Percentiles rank a stretch among this genome's conserved stretches.
These are phyloP conservation scores for Ophiostoma ulmi DNA, from an alignment of 2,329 filamentous ascomycete genomes.

Conservation along the genomic window DNA sequence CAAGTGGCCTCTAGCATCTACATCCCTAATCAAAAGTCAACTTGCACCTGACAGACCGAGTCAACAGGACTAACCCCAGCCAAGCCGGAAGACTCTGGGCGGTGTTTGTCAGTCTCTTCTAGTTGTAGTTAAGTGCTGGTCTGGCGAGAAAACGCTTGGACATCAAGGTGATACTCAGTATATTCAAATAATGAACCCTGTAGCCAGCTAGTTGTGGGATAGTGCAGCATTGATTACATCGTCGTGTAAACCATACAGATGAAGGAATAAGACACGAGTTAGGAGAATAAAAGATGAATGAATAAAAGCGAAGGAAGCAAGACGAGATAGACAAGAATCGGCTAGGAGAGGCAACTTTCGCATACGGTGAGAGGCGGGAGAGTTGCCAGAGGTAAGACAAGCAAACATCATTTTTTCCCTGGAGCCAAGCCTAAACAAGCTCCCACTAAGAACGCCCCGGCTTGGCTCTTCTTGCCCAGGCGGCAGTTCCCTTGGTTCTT, in stretches of 20 bases:
- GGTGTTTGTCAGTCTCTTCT: not conserved
- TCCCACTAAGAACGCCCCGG: slow-evolving; percentile 9
- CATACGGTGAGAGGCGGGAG: not conserved
- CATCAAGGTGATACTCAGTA: not conserved
- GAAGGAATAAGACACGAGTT: slow-evolving; percentile 9
- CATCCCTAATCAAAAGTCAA: not conserved
- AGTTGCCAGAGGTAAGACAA: not conserved
- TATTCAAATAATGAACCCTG: not conserved
- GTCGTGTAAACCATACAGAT: not conserved
- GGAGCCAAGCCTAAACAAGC: slow-evolving; percentile 15
- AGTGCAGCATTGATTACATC: not conserved
- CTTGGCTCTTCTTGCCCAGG: not conserved
- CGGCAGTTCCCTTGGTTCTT: not conserved
- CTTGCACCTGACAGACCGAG: not conserved
- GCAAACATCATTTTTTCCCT: not conserved
- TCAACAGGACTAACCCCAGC: not conserved
- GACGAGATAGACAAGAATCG: not conserved
- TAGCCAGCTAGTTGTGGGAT: not conserved
- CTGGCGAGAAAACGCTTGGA: not conserved
- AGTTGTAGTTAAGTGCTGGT: not conserved
- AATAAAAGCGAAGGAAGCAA: not conserved
- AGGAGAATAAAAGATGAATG: not conserved
- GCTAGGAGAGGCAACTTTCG: not conserved
- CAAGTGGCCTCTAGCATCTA: too few relatives aligned
- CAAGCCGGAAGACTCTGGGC: not conserved